Evolutionary conservation across 1,284 basidiomycete species (phyloP), one percentile per base, ranked within the genome.

Genomic region (Coniferiporia sulphurascens): DNA sequence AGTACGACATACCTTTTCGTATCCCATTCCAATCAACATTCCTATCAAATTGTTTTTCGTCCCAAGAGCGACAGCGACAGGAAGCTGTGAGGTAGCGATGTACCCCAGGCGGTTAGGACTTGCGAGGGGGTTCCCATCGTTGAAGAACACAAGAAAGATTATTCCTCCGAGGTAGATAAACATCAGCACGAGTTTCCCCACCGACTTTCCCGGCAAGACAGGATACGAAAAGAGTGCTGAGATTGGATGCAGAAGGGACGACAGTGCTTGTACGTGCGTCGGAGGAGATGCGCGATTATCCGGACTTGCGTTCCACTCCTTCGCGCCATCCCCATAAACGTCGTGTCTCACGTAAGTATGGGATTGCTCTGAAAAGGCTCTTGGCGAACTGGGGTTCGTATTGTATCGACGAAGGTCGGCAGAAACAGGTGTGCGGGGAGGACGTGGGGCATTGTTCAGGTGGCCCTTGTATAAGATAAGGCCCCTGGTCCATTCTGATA

Each of bases 11-110:
- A 86, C 87, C 74, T 84, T 85, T 68, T 91, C 87, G 66, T 93
- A 92, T 4, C 87, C 86, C 60, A 85, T 72, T 5, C 88, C 87
- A 55, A 87, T 71, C 13, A 89, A 67, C 58, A 78, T 74, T 1
- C 87, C 82, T 9, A 88, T 68, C 19, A 87, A 64, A 64, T 86
- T 91, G 67, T 89, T 88, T 78, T 93, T 93, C 19, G 84, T 79
- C 0, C 83, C 85, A 21, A 93, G 78, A 1, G 82, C 76, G 63
- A 89, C 78, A 36, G 89, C 78, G 53, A 91, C 77, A 0, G 91
- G 90, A 10, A 93, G 68, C 67, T 91, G 88, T 1, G 88, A 82
- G 27, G 80, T 69, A 0, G 82, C 80, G 36, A 93, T 74, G 74
- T 80, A 89, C 1, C 87, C 91, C 44, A 76, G 68, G 1, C 83